These are phyloP conservation scores for Arachis hypogaea DNA, from an alignment of 306 rosid genomes.

Conservation along the genomic window DNA sequence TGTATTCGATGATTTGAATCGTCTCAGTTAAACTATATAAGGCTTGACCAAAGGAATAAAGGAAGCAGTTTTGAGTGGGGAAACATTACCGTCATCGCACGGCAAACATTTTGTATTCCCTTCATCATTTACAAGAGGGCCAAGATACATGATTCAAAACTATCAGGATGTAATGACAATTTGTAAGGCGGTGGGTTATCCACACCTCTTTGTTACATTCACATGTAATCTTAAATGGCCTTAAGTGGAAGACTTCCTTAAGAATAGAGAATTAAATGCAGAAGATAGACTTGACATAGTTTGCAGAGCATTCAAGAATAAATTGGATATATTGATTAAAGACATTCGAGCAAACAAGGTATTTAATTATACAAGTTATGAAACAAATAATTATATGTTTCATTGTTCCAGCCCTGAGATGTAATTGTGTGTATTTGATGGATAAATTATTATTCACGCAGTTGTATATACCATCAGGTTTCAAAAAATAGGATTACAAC, in stretches of 20 bases:
- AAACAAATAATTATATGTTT: too few relatives aligned
- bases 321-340: neutral
- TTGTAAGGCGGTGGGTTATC: neutral
- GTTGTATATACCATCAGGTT: neutral
- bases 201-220: neutral
- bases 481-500: neutral
- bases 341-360: neutral
- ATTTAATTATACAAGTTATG: neutral
- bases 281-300: neutral
- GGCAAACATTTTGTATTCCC: neutral
- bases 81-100: neutral
- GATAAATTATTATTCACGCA: neutral
- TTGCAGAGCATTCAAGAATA: neutral
- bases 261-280: neutral
- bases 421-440: too few relatives aligned
- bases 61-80: neutral
- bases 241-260: neutral
- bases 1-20: neutral
- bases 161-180: neutral
- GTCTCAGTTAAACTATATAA: neutral
- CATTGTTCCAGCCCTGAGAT: too few relatives aligned
- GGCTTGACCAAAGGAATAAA: neutral
- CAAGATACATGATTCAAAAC: neutral
- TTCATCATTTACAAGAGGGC: neutral
- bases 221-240: neutral